These are phyloP conservation scores for Gossypium rotundifolium DNA, from an alignment of 345 rosid species.

Conservation along the genomic window DNA sequence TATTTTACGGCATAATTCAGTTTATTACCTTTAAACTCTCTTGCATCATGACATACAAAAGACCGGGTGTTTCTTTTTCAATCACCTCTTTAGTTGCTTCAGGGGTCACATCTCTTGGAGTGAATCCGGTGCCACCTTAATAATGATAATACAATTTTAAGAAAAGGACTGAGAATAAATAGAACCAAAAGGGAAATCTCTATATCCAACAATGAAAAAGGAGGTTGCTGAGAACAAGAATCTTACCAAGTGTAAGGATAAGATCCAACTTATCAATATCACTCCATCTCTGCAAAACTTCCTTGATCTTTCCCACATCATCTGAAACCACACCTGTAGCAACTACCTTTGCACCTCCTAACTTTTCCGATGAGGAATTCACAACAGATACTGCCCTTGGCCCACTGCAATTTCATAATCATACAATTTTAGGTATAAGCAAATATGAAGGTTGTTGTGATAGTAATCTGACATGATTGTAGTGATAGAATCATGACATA, in stretches of 20 bases:
- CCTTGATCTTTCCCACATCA: conserved; percentile 65
- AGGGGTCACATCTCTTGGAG: conserved; percentile 94
- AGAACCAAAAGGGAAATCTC: neutral
- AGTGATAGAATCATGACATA: too few species aligned
- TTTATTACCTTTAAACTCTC: conserved; percentile 80
- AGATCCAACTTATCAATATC: conserved; percentile 75
- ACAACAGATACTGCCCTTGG: conserved; percentile 76
- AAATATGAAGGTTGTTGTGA: neutral
- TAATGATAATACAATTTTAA: conserved; percentile 14
- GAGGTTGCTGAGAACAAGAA: conserved; percentile 9
- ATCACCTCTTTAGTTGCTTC: conserved; percentile 88
- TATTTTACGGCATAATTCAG: neutral
- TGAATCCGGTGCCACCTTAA: conserved; percentile 90
- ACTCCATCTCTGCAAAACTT: conserved; percentile 66
- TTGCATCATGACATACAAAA: conserved; percentile 87
- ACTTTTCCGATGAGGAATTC: conserved; percentile 68
- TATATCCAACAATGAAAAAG: neutral
- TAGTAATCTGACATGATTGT: too few species aligned
- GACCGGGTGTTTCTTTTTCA: conserved; percentile 87
- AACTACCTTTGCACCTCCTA: conserved; percentile 82
- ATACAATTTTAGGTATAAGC: conserved; percentile 24
- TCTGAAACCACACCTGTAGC: conserved; percentile 75
- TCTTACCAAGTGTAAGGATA: conserved; percentile 76
- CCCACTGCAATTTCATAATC: conserved; percentile 52
- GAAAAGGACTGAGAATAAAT: neutral